Percentiles rank a stretch among this genome's conserved stretches.
phyloP scores from a whole-genome alignment of 257 asterid genomes.

The Asclepias syriaca region DNA sequence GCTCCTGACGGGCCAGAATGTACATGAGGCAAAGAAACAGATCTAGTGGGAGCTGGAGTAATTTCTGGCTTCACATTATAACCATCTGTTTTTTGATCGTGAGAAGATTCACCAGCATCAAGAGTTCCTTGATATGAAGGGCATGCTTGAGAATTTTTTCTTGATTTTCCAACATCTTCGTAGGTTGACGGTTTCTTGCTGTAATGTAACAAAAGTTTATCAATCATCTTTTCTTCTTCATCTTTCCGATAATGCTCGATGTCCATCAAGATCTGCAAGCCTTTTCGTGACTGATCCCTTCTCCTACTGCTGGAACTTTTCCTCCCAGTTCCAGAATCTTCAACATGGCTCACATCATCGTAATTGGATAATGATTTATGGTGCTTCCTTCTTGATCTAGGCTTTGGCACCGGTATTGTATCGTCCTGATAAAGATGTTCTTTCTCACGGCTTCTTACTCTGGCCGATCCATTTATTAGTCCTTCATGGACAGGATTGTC shows the following conservation, averaged over 20 bases:
- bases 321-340: constrained; percentile 38
- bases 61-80: constrained; percentile 26
- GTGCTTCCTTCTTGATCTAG: constrained; percentile 70
- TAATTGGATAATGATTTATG: constrained; percentile 46
- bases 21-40: constrained; percentile 64
- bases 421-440: constrained; percentile 34
- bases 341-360: constrained; percentile 29
- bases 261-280: constrained; percentile 51
- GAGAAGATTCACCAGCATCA: constrained; percentile 43
- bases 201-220: constrained; percentile 77
- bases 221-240: constrained; percentile 77
- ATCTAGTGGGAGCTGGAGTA: constrained; percentile 46
- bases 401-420: constrained; percentile 50
- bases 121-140: constrained; percentile 22
- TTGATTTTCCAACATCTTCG: constrained; percentile 40
- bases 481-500: constrained; percentile 25
- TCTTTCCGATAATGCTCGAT: constrained; percentile 46
- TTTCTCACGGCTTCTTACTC: constrained; percentile 26
- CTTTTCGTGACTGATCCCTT: constrained; percentile 65
- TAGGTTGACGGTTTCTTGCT: constrained; percentile 63
- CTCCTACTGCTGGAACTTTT: constrained; percentile 63
- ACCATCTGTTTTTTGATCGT: constrained; percentile 24
- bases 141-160: constrained; percentile 28
- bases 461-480: constrained; percentile 20
- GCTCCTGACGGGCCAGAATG: constrained; percentile 34